Base-by-base conservation (phyloP, 73 alveolate species). In the Symbiodinium natans region DNA sequence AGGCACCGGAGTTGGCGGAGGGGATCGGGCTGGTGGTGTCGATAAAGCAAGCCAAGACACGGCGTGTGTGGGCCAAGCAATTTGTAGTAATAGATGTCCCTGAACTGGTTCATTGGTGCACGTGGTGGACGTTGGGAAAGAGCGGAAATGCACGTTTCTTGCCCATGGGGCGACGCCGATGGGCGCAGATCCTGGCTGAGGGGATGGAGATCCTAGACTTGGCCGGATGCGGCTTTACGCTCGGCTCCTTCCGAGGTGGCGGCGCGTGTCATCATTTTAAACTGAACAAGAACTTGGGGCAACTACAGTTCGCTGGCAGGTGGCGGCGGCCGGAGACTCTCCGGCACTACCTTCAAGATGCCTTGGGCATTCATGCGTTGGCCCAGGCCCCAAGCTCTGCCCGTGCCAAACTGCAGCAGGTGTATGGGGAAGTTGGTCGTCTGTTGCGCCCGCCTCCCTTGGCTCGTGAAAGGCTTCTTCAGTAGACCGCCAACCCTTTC, bases 231-330 rank as follows among this genome's bases (percentile, higher is more conserved):
- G 94, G 94, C 42, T 86, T 52, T 0, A 54, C 94, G 9, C 33
- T 56, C 3, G 23, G 41, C 0, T 86, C 94, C 1, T 38, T 86
- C 23, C 63, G 94, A 1, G 38, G 84, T 0, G 94, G 94, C 1
- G 94, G 94, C 1, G 94, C 94, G 0, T 52, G 84, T 1, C 84
- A 56, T 23, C 94, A 36, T 34, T 86, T 86, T 41, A 41, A 40
- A 3, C 1, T 17, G 9, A n/a, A 27, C 25, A 25, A 56, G 75
- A 86, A 86, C 19, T 19, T 86, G 42, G 94, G 94, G 0, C 2
- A 21, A 33, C 33, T 86, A 15, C 94, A 86, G 11, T 86, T 33
- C 36, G 25, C 40, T 0, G 94, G 94, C 4, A 2, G 94, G 0
- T 86, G 94, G 94, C 40, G 31, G 25, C n/a, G 41, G 2, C 68